Conservation (phyloP, 805 yeast genomes). For the Clavispora asparagi region DNA sequence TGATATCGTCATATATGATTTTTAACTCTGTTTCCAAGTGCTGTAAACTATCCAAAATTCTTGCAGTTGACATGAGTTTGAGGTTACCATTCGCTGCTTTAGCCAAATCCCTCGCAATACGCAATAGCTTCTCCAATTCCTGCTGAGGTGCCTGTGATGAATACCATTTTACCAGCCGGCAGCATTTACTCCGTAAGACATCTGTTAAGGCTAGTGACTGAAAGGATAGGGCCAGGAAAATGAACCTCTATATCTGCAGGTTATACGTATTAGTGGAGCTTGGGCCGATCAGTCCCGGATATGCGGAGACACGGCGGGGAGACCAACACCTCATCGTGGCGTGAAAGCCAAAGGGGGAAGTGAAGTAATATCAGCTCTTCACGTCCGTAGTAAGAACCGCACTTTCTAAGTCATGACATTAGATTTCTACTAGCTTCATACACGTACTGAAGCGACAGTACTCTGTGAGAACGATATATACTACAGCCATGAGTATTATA, state of each 20-base stretch:
- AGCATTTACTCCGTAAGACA: slow-evolving; percentile 70
- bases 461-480: too few species aligned
- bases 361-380: too few species aligned
- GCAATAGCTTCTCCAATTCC: slow-evolving; percentile 97
- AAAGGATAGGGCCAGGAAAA: not conserved
- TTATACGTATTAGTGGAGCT: too few species aligned
- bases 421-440: too few species aligned
- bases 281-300: not conserved
- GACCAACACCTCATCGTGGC: too few species aligned
- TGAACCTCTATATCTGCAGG: not conserved
- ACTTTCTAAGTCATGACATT: too few species aligned
- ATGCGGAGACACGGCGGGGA: not conserved
- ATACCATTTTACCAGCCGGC: slow-evolving; percentile 75
- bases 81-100: slow-evolving; percentile 70
- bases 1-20: slow-evolving; percentile 42
- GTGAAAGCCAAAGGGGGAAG: too few species aligned
- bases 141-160: slow-evolving; percentile 93
- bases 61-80: slow-evolving; percentile 70
- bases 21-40: slow-evolving; percentile 44
- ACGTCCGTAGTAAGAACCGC: too few species aligned
- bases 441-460: too few species aligned
- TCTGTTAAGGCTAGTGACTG: slow-evolving; percentile 10
- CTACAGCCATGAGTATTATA: slow-evolving; percentile 3
- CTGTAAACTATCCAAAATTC: slow-evolving; percentile 62
- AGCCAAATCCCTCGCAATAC: slow-evolving; percentile 86